phyloP scores from a whole-genome alignment of 139 green algal species.

The Nannochloris sp. region DNA sequence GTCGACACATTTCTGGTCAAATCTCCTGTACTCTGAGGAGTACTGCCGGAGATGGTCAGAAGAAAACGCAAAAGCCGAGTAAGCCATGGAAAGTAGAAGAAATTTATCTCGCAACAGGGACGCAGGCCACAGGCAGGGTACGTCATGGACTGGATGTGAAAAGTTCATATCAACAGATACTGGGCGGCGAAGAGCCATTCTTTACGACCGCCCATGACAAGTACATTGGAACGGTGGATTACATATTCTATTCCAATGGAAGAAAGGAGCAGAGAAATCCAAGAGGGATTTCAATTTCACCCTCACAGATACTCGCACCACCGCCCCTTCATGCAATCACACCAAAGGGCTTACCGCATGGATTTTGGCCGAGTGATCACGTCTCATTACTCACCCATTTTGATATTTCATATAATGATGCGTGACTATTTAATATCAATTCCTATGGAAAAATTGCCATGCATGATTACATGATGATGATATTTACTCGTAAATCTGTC shows the following conservation, averaged over 20 bases:
- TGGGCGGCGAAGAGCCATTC: conserved; percentile 28
- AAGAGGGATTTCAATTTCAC: conserved; percentile 25
- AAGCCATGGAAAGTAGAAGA: conserved; percentile 16
- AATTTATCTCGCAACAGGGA: conserved; percentile 5
- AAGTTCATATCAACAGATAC: conserved; percentile 17
- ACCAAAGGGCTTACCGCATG: conserved; percentile 38
- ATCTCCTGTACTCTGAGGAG: background rate
- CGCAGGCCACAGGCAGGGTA: background rate
- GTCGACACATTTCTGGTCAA: conserved; percentile 36
- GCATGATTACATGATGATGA: conserved; percentile 2
- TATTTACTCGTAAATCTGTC: conserved; percentile 33
- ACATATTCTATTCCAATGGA: conserved; percentile 47
- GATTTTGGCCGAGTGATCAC: conserved; percentile 42
- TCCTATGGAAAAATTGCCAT: background rate
- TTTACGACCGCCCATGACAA: conserved; percentile 33
- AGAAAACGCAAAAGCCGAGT: background rate
- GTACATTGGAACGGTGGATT: conserved; percentile 68
- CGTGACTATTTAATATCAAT: conserved; percentile 1
- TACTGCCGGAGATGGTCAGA: background rate
- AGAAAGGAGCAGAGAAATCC: background rate
- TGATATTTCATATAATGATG: conserved; percentile 2
- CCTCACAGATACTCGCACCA: conserved; percentile 39
- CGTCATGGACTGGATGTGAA: conserved; percentile 2
- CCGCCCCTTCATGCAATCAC: conserved; percentile 40
- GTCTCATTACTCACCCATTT: conserved; percentile 51